Evolutionary conservation across 2,329 filamentous ascomycete species (phyloP), one percentile per base, ranked within the genome.

Genomic region (Fusarium aywerte): DNA sequence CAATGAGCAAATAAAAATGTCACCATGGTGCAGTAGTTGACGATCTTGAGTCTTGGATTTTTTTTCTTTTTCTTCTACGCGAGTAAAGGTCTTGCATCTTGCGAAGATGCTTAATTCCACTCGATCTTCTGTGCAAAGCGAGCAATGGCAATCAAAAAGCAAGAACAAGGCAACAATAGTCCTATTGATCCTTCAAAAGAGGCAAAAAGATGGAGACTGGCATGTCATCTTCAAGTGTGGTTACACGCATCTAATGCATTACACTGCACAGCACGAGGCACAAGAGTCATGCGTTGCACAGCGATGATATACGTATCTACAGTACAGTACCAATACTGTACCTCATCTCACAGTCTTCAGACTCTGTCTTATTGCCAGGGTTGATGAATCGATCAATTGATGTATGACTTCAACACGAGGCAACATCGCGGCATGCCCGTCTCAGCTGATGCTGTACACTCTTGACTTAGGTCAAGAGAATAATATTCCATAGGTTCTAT

Each of bases 21-120:
- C n/a, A n/a, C n/a, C 23, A 31, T 23, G 11, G 23, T 16, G 20
- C 21, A 29, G 20, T 39, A 33, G 32, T 32, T 42, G 31, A 33
- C 45, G 31, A 33, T 23, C 29, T 18, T 47, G 18, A 29, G 29
- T 52, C 18, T 33, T 15, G 18, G 44, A 13, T 39, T 27, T 31
- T 33, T 20, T 51, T 27, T 31, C 27, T 20, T 51, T 56, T 51
- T 43, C n/a, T 53, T 7, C 60, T 53, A 65, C 59, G 53, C n/a
- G 60, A 64, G 52, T 13, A 64, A 64, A 59, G 52, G 53, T 47
- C 36, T 35, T 57, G 49, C 58, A 63, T 36, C 20, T 10, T 33
- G 47, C 43, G 40, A 35, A 33, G 23, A 54, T 45, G 15, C 18
- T 23, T 32, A 40, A 35, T 47, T 51, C 23, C 27, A 23, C 29